Conservation (phyloP, 1,284 basidiomycete species). For the Ceratobasidium sp. region DNA sequence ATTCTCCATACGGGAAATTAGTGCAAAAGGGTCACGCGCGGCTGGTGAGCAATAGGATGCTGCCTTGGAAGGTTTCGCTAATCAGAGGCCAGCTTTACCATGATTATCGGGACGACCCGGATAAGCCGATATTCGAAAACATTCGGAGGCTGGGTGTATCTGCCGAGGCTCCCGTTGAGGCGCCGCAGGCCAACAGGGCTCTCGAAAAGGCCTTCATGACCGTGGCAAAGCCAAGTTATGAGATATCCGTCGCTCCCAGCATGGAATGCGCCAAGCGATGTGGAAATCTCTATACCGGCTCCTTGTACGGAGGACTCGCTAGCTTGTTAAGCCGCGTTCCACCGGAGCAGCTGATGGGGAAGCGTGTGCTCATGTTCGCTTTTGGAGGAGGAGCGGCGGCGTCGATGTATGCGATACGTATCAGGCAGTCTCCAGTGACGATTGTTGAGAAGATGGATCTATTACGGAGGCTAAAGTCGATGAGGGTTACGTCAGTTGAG, state of each 20-base stretch:
- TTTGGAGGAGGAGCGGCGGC: conserved; percentile 92
- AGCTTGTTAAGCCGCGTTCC: conserved; percentile 75
- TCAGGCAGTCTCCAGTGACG: conserved; percentile 82
- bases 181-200: conserved; percentile 87
- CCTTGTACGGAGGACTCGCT: conserved; percentile 90
- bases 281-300: conserved; percentile 98
- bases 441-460: conserved; percentile 83
- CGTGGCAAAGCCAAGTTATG: conserved; percentile 74
- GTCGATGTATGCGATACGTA: conserved; percentile 84
- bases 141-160: conserved; percentile 72
- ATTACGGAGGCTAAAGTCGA: conserved; percentile 74
- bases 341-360: conserved; percentile 72
- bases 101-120: conserved; percentile 86
- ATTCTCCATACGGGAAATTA: conserved; percentile 96
- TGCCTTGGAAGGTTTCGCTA: neutral
- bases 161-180: conserved; percentile 68
- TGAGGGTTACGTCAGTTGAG: conserved; percentile 90
- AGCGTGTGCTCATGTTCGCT: conserved; percentile 89
- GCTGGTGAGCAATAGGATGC: conserved; percentile 55
- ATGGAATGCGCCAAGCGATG: conserved; percentile 85
- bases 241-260: conserved; percentile 64
- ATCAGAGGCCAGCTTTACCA: conserved; percentile 67
- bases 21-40: conserved; percentile 96
- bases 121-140: conserved; percentile 75
- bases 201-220: conserved; percentile 92